These are phyloP conservation scores for Phytopythium boreale DNA, from an alignment of 352 stramenopile genomes.

Conservation along the genomic window DNA sequence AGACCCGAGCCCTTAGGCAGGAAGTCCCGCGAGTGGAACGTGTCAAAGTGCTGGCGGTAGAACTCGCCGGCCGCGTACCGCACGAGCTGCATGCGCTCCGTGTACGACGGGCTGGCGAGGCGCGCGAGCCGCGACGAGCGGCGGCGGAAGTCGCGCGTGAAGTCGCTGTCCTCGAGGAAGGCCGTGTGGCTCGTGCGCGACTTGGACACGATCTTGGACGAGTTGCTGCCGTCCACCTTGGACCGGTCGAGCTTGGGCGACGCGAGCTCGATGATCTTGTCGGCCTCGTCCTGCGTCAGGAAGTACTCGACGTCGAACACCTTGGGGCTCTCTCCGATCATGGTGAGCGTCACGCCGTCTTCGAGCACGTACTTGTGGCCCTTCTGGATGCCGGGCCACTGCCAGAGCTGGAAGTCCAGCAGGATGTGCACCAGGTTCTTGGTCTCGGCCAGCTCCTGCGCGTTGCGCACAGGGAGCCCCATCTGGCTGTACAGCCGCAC, in stretches of 20 bases:
- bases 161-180: conserved; percentile 60
- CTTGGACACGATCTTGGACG: conserved; percentile 52
- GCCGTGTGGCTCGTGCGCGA: conserved; percentile 80
- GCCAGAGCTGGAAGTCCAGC: conserved; percentile 80
- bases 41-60: conserved; percentile 80
- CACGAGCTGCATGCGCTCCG: conserved; percentile 72
- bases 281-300: conserved; percentile 51
- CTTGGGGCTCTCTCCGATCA: conserved; percentile 59
- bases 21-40: conserved; percentile 73
- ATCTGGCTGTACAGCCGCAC: conserved; percentile 75
- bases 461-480: conserved; percentile 51
- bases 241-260: conserved; percentile 54
- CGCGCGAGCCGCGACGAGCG: conserved; percentile 59
- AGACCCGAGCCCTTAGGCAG: conserved; percentile 43
- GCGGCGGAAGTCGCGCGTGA: conserved; percentile 72
- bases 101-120: conserved; percentile 65
- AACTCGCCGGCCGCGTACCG: conserved; percentile 79
- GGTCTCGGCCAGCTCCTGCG: conserved; percentile 36
- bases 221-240: conserved; percentile 66
- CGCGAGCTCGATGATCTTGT: conserved; percentile 53
- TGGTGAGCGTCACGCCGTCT: conserved; percentile 69
- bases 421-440: conserved; percentile 69
- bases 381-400: conserved; percentile 74
- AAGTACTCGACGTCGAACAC: conserved; percentile 76
- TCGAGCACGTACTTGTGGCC: conserved; percentile 71